Percentiles rank a stretch among this genome's conserved stretches.
Conservation (phyloP, 225 moss, liverwort and hornwort species). For the Bryum argenteum region DNA sequence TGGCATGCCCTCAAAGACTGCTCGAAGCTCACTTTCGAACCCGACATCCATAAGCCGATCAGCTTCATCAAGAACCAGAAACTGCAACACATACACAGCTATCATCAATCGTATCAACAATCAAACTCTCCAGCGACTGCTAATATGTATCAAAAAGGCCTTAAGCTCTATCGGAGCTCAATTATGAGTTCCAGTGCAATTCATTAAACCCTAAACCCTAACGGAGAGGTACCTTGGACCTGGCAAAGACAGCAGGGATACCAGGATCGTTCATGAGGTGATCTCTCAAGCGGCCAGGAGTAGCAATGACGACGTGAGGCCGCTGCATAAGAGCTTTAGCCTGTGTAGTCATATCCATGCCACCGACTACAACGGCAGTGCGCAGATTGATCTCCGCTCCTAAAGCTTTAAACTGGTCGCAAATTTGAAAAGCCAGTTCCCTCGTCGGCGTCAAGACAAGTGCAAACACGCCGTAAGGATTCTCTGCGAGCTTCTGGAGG, state of each 20-base stretch:
- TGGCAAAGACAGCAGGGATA: constrained; percentile 69
- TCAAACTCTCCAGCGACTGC: no score
- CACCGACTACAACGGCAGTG: constrained; percentile 79
- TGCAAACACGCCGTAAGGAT: constrained; percentile 84
- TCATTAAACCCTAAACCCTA: constrained; percentile 8
- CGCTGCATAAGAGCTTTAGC: constrained; percentile 90
- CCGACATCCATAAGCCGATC: constrained; percentile 93
- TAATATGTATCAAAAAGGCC: no score
- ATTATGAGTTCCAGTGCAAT: no score
- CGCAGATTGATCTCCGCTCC: constrained; percentile 76
- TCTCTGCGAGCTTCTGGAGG: constrained; percentile 70
- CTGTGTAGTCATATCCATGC: constrained; percentile 95
- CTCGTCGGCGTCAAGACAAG: constrained; percentile 90
- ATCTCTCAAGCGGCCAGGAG: constrained; percentile 85
- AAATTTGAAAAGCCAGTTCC: constrained; percentile 90
- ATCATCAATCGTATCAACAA: not conserved
- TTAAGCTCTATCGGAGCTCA: no score
- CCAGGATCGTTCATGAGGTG: constrained; percentile 79
- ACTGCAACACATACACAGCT: constrained; percentile 44
- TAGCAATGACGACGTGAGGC: constrained; percentile 93
- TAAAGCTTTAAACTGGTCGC: constrained; percentile 85
- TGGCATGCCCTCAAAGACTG: constrained; percentile 65
- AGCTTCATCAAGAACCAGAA: constrained; percentile 96
- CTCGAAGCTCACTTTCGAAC: constrained; percentile 84
- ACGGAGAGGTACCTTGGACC: constrained; percentile 52